Percentiles rank a stretch among this genome's conserved stretches.
Evolutionary conservation across 139 green algal genomes (phyloP).

Genomic region (Ettlia oleoabundans): DNA sequence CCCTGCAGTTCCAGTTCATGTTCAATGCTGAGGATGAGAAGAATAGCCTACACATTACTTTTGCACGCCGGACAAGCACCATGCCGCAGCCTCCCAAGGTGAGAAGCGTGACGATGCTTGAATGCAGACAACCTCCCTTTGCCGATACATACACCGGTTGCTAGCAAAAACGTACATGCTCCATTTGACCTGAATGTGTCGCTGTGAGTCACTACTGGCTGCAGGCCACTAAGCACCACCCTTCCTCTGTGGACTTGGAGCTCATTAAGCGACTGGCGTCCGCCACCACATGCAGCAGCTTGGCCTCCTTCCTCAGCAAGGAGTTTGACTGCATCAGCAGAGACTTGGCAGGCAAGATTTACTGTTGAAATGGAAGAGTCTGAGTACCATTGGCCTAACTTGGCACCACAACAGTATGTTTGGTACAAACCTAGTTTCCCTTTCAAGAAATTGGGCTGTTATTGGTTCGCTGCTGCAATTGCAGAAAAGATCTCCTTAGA

Average conservation of each 20-base stretch:
- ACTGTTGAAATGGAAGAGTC: too few relatives aligned
- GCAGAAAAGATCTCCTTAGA: conserved; percentile 83
- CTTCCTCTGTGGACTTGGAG: conserved; percentile 90
- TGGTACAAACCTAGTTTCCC: too few relatives aligned
- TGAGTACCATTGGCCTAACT: too few relatives aligned
- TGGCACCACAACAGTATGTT: too few relatives aligned
- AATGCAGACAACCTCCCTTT: too few relatives aligned
- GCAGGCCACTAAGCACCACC: conserved; percentile 85
- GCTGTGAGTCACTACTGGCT: neutral
- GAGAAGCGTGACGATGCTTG: neutral
- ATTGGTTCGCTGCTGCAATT: too few relatives aligned
- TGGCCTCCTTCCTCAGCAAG: conserved; percentile 80
- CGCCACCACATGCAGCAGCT: conserved; percentile 57
- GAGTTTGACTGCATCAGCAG: conserved; percentile 89
- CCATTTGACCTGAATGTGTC: neutral
- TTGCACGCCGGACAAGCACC: conserved; percentile 86
- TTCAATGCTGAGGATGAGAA: conserved; percentile 70
- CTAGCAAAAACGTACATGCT: too few relatives aligned
- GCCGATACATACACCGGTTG: too few relatives aligned
- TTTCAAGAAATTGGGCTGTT: too few relatives aligned
- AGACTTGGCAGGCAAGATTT: conserved; percentile 57
- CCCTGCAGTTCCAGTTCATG: conserved; percentile 75
- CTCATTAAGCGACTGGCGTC: conserved; percentile 87
- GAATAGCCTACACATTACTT: conserved; percentile 71
- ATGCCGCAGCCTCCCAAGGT: conserved; percentile 83